Evolutionary conservation across 169 alveolate genomes (phyloP).

Genomic region (Miamiensis avidus): DNA sequence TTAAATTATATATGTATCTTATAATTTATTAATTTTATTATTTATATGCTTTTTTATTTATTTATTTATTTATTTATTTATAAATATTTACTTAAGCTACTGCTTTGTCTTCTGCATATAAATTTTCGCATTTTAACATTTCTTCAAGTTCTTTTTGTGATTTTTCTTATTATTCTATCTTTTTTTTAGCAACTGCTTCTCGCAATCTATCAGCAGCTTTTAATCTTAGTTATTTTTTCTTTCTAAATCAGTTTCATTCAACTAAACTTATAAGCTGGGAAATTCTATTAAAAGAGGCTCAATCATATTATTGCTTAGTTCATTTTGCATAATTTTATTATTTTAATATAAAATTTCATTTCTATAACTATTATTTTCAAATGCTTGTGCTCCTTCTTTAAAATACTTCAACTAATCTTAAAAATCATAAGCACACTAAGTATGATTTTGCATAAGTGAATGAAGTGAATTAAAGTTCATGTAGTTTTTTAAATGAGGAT

Average conservation of each 20-base stretch:
- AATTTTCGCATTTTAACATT: constrained; percentile 4
- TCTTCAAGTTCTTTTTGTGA: constrained; percentile 23
- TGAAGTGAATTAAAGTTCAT: constrained; percentile 13
- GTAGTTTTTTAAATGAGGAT: constrained; percentile 35
- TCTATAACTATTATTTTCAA: constrained; percentile 20
- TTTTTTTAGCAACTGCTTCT: constrained; percentile 40
- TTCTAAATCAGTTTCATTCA: constrained; percentile 27
- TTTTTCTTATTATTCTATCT: constrained; percentile 12
- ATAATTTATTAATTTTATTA: neutral
- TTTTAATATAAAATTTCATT: constrained; percentile 18
- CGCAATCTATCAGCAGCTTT: constrained; percentile 38
- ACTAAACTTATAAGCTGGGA: constrained; percentile 24
- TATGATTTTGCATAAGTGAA: constrained; percentile 19
- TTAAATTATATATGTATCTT: neutral
- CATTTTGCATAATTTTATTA: neutral
- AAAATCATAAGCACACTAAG: constrained; percentile 30
- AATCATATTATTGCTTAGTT: neutral
- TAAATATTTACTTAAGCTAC: constrained; percentile 4
- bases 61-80: neutral
- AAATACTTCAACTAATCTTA: constrained; percentile 25
- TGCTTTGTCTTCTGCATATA: constrained; percentile 11
- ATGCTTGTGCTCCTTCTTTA: constrained; percentile 15
- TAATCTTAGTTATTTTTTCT: constrained; percentile 39
- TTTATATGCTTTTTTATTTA: neutral
- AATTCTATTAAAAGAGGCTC: constrained; percentile 38